Base-by-base conservation (phyloP, 2,329 filamentous ascomycete species). In the Aspergillus candidus region DNA sequence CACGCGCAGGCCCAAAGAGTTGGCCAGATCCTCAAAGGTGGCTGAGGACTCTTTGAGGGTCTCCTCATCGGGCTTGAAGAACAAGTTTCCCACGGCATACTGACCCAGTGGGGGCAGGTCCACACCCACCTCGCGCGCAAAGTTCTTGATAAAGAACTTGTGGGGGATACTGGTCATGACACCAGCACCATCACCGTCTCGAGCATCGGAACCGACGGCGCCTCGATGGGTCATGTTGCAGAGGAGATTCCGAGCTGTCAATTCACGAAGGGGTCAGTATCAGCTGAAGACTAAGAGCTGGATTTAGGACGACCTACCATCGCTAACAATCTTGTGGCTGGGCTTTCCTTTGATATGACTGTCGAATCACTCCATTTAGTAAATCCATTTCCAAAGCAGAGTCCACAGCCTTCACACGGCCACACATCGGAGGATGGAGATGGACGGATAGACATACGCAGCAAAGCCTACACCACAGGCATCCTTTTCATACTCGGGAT, bases 191-290 rank as follows among this genome's bases (percentile, higher is more conserved):
- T 98, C 93, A 67, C 93, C 93, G 67, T 98, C 93, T 76, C 93
- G 86, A 63, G 89, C 89, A 76, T 98, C 93, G 49, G 93, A 97
- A 58, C 93, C 93, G 59, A 97, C 91, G 53, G 93, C 93, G 77
- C 93, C 93, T 68, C 93, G 86, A 77, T 98, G 93, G 77, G 93
- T 97, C 93, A 98, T 98, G 79, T 98, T 97, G 79, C 93, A 98
- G 52, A 98, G 83, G 50, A 98, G 78, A 71, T 90, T 94, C 55
- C 88, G 86, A 56, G 90, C 88, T 93, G 59, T 35, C 48, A 29
- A 52, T 10, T 7, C 22, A 27, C 22, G 4, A 6, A 27, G 4
- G 22, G 22, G 22, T 27, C 7, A 27, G 22, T 6, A 27, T 27
- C 2, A 27, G 4, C 8, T n/a, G 22, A 10, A 7, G 22, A 27